Evolutionary conservation across 2,329 filamentous ascomycete species (phyloP).

Genomic region (Aspergillus terreus): DNA sequence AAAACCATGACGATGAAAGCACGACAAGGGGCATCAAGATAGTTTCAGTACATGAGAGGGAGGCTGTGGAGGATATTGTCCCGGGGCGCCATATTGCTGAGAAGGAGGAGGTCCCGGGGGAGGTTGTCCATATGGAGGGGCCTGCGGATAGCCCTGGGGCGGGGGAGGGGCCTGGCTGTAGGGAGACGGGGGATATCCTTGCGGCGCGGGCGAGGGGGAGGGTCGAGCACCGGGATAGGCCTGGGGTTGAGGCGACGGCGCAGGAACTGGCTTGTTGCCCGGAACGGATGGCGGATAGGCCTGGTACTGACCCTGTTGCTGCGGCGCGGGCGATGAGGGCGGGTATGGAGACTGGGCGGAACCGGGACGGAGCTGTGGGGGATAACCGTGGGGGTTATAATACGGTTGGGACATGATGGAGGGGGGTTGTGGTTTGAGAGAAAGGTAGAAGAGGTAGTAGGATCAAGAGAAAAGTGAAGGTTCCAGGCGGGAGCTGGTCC

Average conservation of each 20-base stretch:
- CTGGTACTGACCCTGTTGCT: constrained; percentile 32
- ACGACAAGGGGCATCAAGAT: constrained; percentile 10
- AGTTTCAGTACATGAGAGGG: constrained; percentile 31
- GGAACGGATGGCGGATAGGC: constrained; percentile 33
- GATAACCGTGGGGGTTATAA: constrained; percentile 31
- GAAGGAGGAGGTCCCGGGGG: neutral
- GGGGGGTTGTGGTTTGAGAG: constrained; percentile 1
- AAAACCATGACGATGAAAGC: constrained; percentile 7
- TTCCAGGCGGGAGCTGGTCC: neutral
- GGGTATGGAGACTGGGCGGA: constrained; percentile 36
- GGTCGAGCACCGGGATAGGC: constrained; percentile 24
- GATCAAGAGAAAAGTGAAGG: neutral
- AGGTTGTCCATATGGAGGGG: constrained; percentile 16
- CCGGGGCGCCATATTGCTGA: constrained; percentile 13
- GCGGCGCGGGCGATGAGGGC: constrained; percentile 24
- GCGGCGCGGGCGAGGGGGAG: constrained; percentile 19
- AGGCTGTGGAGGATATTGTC: constrained; percentile 33
- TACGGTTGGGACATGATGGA: constrained; percentile 36
- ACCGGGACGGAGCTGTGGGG: constrained; percentile 29
- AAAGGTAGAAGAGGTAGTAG: constrained; percentile 2
- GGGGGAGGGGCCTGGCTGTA: constrained; percentile 29
- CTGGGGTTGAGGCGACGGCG: constrained; percentile 14
- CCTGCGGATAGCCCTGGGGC: constrained; percentile 22
- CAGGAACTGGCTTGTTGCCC: constrained; percentile 28
- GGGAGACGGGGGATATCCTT: constrained; percentile 40